A percentile compares a stretch with the other conserved stretches of the same genome.
Conservation (phyloP, 2,329 filamentous ascomycete genomes). For the Aureobasidium sp. region DNA sequence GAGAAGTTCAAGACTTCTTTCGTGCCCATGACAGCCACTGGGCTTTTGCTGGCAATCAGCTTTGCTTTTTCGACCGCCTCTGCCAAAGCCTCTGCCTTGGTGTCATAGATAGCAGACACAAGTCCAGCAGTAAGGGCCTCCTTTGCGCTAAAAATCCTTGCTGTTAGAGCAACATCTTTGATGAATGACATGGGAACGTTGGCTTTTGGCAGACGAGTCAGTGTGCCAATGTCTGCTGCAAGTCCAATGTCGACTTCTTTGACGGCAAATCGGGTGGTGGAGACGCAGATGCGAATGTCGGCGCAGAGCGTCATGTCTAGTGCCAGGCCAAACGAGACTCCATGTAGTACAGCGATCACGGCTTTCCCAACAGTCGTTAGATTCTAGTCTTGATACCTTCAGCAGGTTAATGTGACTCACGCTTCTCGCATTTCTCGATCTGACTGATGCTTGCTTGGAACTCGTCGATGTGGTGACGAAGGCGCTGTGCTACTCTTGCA, state of each 20-base stretch:
- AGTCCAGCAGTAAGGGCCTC: constrained; percentile 67
- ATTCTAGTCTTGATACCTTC: background rate
- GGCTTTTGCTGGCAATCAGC: constrained; percentile 71
- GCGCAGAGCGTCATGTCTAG: constrained; percentile 62
- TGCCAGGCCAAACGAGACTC: constrained; percentile 67
- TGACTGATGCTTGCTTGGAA: constrained; percentile 74
- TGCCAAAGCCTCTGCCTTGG: constrained; percentile 54
- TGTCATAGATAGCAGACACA: constrained; percentile 57
- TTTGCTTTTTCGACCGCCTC: constrained; percentile 57
- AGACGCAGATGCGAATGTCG: constrained; percentile 59
- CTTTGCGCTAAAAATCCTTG: constrained; percentile 59
- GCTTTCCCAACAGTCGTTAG: constrained; percentile 40
- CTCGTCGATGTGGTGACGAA: constrained; percentile 64
- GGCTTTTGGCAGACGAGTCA: constrained; percentile 65
- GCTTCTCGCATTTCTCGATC: constrained; percentile 84
- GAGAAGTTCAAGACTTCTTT: constrained; percentile 82
- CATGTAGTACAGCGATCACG: constrained; percentile 76
- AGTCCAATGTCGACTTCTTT: constrained; percentile 80
- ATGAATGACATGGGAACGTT: constrained; percentile 68
- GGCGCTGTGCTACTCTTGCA: constrained; percentile 26
- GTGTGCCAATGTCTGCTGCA: constrained; percentile 71
- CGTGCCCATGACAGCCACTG: constrained; percentile 78
- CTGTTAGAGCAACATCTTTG: constrained; percentile 69
- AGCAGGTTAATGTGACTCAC: background rate
- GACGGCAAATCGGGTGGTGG: constrained; percentile 57